Evolutionary conservation across 345 rosid species (phyloP), one percentile per base, ranked within the genome.

Genomic region (Garcia nutans): DNA sequence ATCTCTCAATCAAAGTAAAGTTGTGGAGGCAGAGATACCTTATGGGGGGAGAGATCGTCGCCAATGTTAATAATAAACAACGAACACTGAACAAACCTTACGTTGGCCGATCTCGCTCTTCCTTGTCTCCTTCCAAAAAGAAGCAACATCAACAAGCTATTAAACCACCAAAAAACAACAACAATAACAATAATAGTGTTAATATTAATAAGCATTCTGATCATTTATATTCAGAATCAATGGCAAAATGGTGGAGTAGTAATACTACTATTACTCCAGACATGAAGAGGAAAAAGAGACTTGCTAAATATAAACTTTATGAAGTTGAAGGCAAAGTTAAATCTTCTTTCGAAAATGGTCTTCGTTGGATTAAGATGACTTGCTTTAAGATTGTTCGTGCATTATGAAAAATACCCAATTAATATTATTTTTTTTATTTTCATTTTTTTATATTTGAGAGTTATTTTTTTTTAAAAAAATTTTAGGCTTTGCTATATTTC

Each of bases 281-380:
- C 58, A 58, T 69, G 6, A 85, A 81, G 81, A 85, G 92, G 59
- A 86, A 76, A 72, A 85, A 73, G 72, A 76, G 89, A 47, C 80
- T 88, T 10, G 90, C 87, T 6, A 79, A 78, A 31, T 91, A 88
- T 63, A 91, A 88, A 57, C 54, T 87, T 20, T 88, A 90, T 68
- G 54, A 85, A 0, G 82, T 74, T 0, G 89, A 91, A 68, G 92
- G 89, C 41, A 86, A 68, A 74, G 74, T 87, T 58, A 90, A 86
- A 65, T 28, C 65, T 57, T 80, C 91, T 11, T 15, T 87, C 3
- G 87, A 75, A 80, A 84, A 73, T 54, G 87, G 97, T 24, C 75
- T 63, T 71, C 74, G 82, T n/a, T 90, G 92, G 91, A 16, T 89
- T 68, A 91, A 88, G 70, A 13, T 6, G 50, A 88, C 85, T 37